Evolutionary conservation across 208 protist species (phyloP), one percentile per base, ranked within the genome.

Genomic region (Acanthamoeba polyphaga): DNA sequence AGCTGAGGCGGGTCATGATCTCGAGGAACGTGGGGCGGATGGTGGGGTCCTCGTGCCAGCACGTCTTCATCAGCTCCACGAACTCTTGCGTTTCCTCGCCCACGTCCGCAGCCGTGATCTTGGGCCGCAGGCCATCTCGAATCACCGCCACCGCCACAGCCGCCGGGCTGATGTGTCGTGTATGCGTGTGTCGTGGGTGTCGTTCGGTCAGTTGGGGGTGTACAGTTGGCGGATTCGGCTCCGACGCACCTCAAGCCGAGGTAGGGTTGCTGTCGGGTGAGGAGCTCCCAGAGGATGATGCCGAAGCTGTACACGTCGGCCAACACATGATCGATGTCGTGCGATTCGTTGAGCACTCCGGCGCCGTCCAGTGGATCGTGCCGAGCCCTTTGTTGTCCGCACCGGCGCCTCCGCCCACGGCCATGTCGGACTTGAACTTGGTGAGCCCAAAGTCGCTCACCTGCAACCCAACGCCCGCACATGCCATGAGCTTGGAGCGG

Each of bases 11-110:
- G 12, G 89, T 94, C 46, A 80, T 94, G 55, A 82, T 62, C 46
- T 94, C 89, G n/a, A 94, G 46, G 89, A 94, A 94, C 1, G 89
- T 82, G 15, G 89, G 89, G 24, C 89, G 60, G 32, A 74, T 80
- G 15, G 89, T 43, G 5, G 89, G 89, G 29, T 94, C 89, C 1
- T 8, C 1, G 22, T 74, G 66, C 89, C 89, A 94, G 29, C 89
- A 94, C n/a, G n/a, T n/a, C n/a, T n/a, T n/a, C n/a, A n/a, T n/a
- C n/a, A n/a, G 19, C 27, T 60, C 19, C 13, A 1, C 24, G 84
- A 6, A 7, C 80, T 64, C 66, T 80, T 46, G 12, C 3, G 17
- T 19, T 66, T 4, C 49, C 10, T 51, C 85, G 58, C 43, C 55
- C n/a, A n/a, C n/a, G n/a, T n/a, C n/a, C n/a, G n/a, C n/a, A n/a